phyloP scores from a whole-genome alignment of 441 rosid genomes.

The Iberis amara region DNA sequence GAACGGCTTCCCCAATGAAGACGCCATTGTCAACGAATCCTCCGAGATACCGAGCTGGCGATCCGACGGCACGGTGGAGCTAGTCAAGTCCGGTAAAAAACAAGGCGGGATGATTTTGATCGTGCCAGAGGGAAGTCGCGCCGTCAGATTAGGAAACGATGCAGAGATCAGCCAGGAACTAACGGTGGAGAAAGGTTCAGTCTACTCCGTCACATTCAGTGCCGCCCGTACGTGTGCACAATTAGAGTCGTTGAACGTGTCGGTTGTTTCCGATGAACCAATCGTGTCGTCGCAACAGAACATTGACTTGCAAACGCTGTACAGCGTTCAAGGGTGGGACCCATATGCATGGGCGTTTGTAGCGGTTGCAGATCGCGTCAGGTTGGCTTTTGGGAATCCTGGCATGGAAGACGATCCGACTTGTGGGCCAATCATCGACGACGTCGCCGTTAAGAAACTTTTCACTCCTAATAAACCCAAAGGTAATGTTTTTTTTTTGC shows the following conservation, averaged over 20 bases:
- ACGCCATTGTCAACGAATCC: constrained; percentile 40
- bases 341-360: constrained; percentile 85
- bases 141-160: constrained; percentile 81
- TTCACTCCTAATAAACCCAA: constrained; percentile 59
- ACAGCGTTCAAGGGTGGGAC: constrained; percentile 96
- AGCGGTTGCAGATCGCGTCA: constrained; percentile 51
- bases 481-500: constrained; percentile 35
- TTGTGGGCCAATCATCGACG: constrained; percentile 91
- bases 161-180: constrained; percentile 89
- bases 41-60: constrained; percentile 65
- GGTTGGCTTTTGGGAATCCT: constrained; percentile 60
- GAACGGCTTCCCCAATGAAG: constrained; percentile 60
- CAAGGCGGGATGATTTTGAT: constrained; percentile 94
- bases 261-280: constrained; percentile 43
- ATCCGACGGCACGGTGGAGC: constrained; percentile 62
- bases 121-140: constrained; percentile 75
- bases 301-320: constrained; percentile 83
- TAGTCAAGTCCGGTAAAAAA: constrained; percentile 67
- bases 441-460: constrained; percentile 79
- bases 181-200: constrained; percentile 68
- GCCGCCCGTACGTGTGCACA: constrained; percentile 98
- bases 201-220: constrained; percentile 83
- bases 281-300: constrained; percentile 57
- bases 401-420: constrained; percentile 98
- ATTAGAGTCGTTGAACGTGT: constrained; percentile 79